Evolutionary conservation across 2,329 filamentous ascomycete genomes (phyloP).

Genomic region (Fonsecaea nubica): DNA sequence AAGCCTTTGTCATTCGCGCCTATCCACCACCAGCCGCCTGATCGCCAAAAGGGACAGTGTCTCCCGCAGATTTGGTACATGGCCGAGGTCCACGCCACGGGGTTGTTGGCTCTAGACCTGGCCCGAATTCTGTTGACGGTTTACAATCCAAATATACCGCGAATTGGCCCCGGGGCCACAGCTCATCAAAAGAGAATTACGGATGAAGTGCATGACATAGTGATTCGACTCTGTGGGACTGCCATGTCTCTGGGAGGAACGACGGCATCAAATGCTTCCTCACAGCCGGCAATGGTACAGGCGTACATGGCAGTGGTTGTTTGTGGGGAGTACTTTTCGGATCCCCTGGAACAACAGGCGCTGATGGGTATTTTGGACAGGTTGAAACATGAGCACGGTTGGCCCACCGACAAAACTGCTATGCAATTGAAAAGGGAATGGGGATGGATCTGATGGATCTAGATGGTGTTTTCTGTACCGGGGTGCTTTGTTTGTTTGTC

Average conservation of each 20-base stretch:
- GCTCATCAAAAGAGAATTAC: constrained; percentile 29
- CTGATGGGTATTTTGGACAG: constrained; percentile 44
- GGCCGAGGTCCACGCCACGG: constrained; percentile 40
- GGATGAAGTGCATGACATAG: constrained; percentile 48
- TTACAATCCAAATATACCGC: constrained; percentile 42
- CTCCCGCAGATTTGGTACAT: constrained; percentile 43
- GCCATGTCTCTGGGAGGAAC: constrained; percentile 66
- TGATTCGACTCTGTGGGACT: constrained; percentile 65
- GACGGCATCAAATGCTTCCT: constrained; percentile 62
- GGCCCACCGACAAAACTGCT: constrained; percentile 59
- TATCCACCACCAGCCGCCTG: constrained; percentile 38
- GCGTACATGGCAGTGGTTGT: constrained; percentile 39
- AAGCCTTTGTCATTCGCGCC: constrained; percentile 39
- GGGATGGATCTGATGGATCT: constrained; percentile 45
- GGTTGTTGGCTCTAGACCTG: constrained; percentile 39
- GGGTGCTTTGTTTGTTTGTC: neutral
- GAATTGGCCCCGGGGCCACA: constrained; percentile 39
- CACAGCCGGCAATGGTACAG: constrained; percentile 61
- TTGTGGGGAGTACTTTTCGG: constrained; percentile 37
- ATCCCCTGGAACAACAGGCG: constrained; percentile 34
- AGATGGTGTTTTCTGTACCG: neutral
- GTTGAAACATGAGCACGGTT: constrained; percentile 59
- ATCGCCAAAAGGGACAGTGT: constrained; percentile 35
- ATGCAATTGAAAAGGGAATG: constrained; percentile 57
- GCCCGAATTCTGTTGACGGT: constrained; percentile 41